Conservation (phyloP, 768 basidiomycete species). For the Terana coerulea region DNA sequence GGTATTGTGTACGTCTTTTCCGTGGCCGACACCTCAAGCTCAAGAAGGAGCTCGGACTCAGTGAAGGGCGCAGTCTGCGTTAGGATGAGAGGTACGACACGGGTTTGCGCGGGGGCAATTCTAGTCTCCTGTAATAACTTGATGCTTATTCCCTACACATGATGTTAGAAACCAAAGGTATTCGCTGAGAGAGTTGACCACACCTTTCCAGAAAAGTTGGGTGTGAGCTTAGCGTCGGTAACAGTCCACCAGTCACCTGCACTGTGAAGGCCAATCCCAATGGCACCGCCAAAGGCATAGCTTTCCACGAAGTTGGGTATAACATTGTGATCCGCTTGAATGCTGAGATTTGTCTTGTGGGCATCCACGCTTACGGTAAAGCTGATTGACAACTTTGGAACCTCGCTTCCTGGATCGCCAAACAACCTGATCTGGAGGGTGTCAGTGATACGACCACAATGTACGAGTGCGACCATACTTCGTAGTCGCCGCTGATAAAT, state of each 20-base stretch:
- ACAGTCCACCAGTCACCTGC: constrained; percentile 55
- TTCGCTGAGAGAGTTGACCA: too few species aligned
- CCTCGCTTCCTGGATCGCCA: constrained; percentile 56
- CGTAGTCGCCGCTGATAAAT: constrained; percentile 79
- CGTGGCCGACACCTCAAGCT: constrained; percentile 27
- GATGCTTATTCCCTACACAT: constrained; percentile 9
- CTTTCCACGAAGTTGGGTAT: constrained; percentile 72
- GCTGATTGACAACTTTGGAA: constrained; percentile 55
- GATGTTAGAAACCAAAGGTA: background rate
- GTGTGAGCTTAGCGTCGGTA: constrained; percentile 19
- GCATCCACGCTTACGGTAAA: constrained; percentile 45
- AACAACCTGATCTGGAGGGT: constrained; percentile 69
- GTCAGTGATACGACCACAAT: background rate
- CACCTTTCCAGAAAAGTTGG: constrained; percentile 12
- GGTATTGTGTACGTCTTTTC: constrained; percentile 37
- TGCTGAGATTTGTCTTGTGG: constrained; percentile 27
- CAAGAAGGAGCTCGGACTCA: constrained; percentile 36
- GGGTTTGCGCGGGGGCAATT: constrained; percentile 61
- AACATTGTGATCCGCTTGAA: constrained; percentile 53
- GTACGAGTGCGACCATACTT: constrained; percentile 35
- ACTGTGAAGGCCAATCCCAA: constrained; percentile 63
- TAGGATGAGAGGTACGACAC: constrained; percentile 52
- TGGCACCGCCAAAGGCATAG: constrained; percentile 64
- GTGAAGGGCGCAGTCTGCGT: constrained; percentile 37
- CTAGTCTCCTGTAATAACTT: constrained; percentile 24